Percentiles rank a stretch among this genome's conserved stretches.
Evolutionary conservation across 2,329 filamentous ascomycete genomes (phyloP).

Genomic region (Stachybotrys elegans): DNA sequence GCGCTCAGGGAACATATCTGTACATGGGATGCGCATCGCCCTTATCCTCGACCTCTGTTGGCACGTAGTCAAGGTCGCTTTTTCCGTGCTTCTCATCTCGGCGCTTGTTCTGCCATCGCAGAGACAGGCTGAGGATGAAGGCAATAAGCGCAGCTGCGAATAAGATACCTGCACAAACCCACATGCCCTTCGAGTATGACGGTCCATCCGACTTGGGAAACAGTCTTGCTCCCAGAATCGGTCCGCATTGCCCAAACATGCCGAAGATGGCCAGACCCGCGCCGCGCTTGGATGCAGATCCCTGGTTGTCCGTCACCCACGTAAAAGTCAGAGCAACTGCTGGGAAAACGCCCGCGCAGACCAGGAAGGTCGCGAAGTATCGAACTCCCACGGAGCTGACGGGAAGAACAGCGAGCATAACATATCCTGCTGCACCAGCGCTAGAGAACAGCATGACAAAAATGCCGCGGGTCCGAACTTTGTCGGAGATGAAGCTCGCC

Average conservation of each 20-base stretch:
- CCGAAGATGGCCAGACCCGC: slow-evolving; percentile 47
- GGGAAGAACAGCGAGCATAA: slow-evolving; percentile 55
- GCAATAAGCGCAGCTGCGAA: too few species aligned
- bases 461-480: slow-evolving; percentile 56
- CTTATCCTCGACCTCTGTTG: too few species aligned
- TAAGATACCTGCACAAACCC: too few species aligned
- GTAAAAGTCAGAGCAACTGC: slow-evolving; percentile 64
- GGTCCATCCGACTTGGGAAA: slow-evolving; percentile 1
- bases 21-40: too few species aligned
- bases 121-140: slow-evolving; percentile 5
- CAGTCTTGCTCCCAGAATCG: slow-evolving; percentile 10
- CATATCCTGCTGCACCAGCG: slow-evolving; percentile 57
- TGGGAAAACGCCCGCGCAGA: slow-evolving; percentile 50
- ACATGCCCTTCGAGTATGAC: slow-evolving; percentile 4
- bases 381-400: slow-evolving; percentile 33
- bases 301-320: slow-evolving; percentile 68
- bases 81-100: slow-evolving; percentile 9
- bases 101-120: slow-evolving; percentile 9
- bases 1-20: too few species aligned
- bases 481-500: slow-evolving; percentile 62
- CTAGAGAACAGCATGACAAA: slow-evolving; percentile 52
- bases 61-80: too few species aligned
- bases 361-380: slow-evolving; percentile 43
- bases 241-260: slow-evolving; percentile 13
- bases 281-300: slow-evolving; percentile 59